Evolutionary conservation across 75 land plant species (phyloP).

Genomic region (Pinus taeda): DNA sequence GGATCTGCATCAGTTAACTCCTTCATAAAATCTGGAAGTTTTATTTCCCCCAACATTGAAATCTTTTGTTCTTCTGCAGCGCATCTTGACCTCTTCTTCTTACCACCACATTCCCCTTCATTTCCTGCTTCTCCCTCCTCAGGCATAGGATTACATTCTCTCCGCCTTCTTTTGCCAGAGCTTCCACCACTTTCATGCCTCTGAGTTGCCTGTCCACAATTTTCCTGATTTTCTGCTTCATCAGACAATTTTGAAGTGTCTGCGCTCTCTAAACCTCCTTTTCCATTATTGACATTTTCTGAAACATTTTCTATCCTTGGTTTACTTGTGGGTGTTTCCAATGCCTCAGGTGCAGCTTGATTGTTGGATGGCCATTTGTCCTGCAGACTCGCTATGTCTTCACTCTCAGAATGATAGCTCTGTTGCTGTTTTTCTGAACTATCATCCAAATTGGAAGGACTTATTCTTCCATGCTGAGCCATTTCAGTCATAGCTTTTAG

Average conservation of each 20-base stretch:
- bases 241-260: not conserved
- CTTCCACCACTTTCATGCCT: slow-evolving; percentile 16
- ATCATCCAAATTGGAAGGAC: too few relatives aligned
- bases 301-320: not conserved
- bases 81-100: slow-evolving; percentile 42
- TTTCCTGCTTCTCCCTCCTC: slow-evolving; percentile 1
- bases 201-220: not conserved
- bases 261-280: too few relatives aligned
- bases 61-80: slow-evolving; percentile 18
- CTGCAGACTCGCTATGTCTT: too few relatives aligned
- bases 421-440: too few relatives aligned
- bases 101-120: slow-evolving; percentile 10
- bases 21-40: slow-evolving; percentile 33
- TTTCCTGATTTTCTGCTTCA: not conserved
- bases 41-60: slow-evolving; percentile 13
- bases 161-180: slow-evolving; percentile 27
- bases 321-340: not conserved
- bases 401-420: too few relatives aligned
- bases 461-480: too few relatives aligned
- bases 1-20: slow-evolving; percentile 10
- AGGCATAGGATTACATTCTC: slow-evolving; percentile 16
- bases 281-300: not conserved
- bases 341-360: too few relatives aligned
- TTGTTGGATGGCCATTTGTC: too few relatives aligned
- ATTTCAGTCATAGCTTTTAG: too few relatives aligned